Evolutionary conservation across 164 flowering plant species (phyloP).

Genomic region (Taxillus chinensis): DNA sequence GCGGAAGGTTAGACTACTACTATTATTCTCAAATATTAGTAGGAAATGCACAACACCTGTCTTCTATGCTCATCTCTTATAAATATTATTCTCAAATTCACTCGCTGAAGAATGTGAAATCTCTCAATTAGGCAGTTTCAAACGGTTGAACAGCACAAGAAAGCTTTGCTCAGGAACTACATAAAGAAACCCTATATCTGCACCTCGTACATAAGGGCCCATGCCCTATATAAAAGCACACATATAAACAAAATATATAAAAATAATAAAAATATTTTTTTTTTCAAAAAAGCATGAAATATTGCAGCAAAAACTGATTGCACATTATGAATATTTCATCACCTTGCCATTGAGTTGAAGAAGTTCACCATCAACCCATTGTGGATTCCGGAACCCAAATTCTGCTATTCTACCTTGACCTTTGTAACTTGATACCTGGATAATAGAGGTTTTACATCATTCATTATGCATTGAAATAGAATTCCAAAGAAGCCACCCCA

Average conservation of each 20-base stretch:
- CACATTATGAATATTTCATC: constrained; percentile 4
- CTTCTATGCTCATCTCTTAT: too few relatives aligned
- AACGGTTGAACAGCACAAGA: constrained; percentile 78
- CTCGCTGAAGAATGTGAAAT: neutral
- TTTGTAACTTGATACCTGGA: constrained; percentile 77
- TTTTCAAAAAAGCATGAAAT: too few relatives aligned
- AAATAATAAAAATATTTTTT: neutral
- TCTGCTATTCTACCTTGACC: constrained; percentile 97
- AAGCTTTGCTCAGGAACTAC: constrained; percentile 79
- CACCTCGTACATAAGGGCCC: constrained; percentile 80
- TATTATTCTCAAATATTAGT: too few relatives aligned
- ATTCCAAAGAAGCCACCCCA: neutral
- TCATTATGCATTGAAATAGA: neutral
- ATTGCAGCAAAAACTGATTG: neutral
- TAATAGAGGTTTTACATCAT: constrained; percentile 7
- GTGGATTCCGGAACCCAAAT: constrained; percentile 65
- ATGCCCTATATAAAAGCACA: constrained; percentile 39
- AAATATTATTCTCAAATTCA: too few relatives aligned
- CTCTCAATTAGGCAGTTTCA: constrained; percentile 73
- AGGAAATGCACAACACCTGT: too few relatives aligned
- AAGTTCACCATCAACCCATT: constrained; percentile 95
- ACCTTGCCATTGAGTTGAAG: constrained; percentile 93
- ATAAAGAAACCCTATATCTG: constrained; percentile 86
- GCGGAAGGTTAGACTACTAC: too few relatives aligned
- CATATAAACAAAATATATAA: neutral